phyloP scores from a whole-genome alignment of 495 filamentous ascomycete genomes.

The Podospora fimiseda region DNA sequence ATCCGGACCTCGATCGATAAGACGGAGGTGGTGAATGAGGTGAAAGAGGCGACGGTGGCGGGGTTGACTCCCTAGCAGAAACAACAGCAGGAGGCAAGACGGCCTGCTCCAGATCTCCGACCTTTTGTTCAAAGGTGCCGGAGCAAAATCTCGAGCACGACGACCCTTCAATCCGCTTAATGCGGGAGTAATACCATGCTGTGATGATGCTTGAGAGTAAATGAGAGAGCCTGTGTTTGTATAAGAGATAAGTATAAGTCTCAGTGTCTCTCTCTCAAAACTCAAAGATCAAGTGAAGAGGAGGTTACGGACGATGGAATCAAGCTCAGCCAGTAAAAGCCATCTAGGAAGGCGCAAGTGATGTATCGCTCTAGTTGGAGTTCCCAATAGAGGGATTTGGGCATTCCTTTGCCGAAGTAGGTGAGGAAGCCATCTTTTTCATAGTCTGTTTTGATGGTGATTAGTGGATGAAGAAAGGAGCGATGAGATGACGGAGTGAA shows the following conservation, averaged over 20 bases:
- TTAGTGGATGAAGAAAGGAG: not conserved
- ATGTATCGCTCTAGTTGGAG: not conserved
- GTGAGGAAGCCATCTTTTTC: not conserved
- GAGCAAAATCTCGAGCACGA: slow-evolving; percentile 15
- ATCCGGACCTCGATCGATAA: not conserved
- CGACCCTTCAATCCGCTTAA: slow-evolving; percentile 15
- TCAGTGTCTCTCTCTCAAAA: not conserved
- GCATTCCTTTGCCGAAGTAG: not conserved
- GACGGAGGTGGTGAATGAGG: slow-evolving; percentile 1
- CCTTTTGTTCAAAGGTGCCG: slow-evolving; percentile 1
- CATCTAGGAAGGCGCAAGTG: not conserved
- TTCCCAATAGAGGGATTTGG: not conserved
- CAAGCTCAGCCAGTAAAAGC: not conserved
- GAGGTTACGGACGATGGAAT: not conserved
- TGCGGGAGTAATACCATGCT: slow-evolving; percentile 59
- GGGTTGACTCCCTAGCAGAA: not conserved
- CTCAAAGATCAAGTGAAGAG: not conserved
- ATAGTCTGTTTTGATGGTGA: not conserved
- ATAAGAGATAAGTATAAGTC: not conserved
- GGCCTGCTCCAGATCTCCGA: not conserved
- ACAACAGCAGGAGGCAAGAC: not conserved
- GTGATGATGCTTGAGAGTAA: slow-evolving; percentile 39
- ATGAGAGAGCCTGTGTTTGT: slow-evolving; percentile 2
- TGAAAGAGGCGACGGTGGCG: not conserved
- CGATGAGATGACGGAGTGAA: not conserved